Base-by-base conservation (phyloP, 1,139 yeast genomes). In the Candida dubliniensis region DNA sequence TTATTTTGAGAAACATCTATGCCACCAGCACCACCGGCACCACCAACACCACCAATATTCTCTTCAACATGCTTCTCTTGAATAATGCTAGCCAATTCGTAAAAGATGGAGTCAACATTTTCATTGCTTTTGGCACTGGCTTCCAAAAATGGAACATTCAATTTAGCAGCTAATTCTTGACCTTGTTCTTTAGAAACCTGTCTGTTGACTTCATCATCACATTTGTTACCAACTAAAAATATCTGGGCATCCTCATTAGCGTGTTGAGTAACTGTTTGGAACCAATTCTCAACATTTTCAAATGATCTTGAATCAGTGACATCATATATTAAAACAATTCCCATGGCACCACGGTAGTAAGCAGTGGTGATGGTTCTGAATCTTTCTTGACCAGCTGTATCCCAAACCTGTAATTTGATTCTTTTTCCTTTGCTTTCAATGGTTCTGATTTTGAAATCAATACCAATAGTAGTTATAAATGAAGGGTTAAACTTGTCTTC, bases 281-380 rank as follows among this genome's bases (percentile, higher is more conserved):
- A 87, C 99, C 99, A 93, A 57, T 88, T 87, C 63, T 89, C 89
- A 36, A 79, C 81, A 56, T 79, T 82, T 58, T 86, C 90, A 70
- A 93, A 95, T 35, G 96, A 87, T 68, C 95, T 82, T 58, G 90
- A 90, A 67, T 95, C 98, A 33, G 96, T 87, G 44, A 93, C 98
- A 66, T 93, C 99, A 68, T 93, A 93, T 41, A 93, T 96, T 56
- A 93, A 80, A 47, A 93, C 82, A 63, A 95, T 93, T 51, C 99
- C 99, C 95, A 90, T 89, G 47, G 99, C 99, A 46, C 98, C 97
- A 67, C 99, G 82, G 72, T 95, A 93, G 69, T 95, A 93, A 8
- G 99, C 97, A 15, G 98, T 90, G 40, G 99, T 93, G 67, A 93
- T 93, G 44, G 99, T 93, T 74, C 97, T 83, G 77, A 93, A 93